Evolutionary conservation across 2,329 filamentous ascomycete genomes (phyloP).

Genomic region (Ophiostoma sp.): DNA sequence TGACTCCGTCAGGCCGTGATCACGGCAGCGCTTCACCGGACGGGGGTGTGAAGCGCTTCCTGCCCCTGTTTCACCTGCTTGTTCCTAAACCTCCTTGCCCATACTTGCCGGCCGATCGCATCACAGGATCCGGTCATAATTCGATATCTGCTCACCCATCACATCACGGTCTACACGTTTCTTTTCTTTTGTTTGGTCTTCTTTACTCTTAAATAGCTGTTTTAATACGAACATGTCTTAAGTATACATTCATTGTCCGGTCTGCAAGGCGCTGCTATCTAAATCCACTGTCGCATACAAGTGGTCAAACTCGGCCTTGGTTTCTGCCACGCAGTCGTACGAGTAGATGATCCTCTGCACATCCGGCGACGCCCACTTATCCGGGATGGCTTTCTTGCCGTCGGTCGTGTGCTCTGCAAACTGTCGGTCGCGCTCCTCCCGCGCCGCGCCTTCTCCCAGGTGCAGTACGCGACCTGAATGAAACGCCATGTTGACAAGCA

Average conservation of each 20-base stretch:
- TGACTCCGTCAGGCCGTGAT: no score
- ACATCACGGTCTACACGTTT: background rate
- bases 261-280: background rate
- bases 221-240: background rate
- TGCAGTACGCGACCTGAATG: constrained; percentile 51
- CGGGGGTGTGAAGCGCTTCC: no score
- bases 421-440: constrained; percentile 53
- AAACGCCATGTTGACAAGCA: constrained; percentile 50
- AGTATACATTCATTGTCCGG: background rate
- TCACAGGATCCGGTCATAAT: background rate
- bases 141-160: background rate
- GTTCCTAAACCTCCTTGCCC: no score
- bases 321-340: constrained; percentile 54
- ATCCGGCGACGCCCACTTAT: constrained; percentile 67
- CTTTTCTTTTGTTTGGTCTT: constrained; percentile 8
- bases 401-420: constrained; percentile 46
- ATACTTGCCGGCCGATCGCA: no score
- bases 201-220: background rate
- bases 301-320: constrained; percentile 47
- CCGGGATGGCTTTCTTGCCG: constrained; percentile 49
- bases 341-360: constrained; percentile 62
- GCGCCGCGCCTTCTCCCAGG: constrained; percentile 52
- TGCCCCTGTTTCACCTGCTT: no score
- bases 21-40: no score
- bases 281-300: constrained; percentile 36